Evolutionary conservation across 805 yeast species (phyloP).

Genomic region (Candida bentonensis): DNA sequence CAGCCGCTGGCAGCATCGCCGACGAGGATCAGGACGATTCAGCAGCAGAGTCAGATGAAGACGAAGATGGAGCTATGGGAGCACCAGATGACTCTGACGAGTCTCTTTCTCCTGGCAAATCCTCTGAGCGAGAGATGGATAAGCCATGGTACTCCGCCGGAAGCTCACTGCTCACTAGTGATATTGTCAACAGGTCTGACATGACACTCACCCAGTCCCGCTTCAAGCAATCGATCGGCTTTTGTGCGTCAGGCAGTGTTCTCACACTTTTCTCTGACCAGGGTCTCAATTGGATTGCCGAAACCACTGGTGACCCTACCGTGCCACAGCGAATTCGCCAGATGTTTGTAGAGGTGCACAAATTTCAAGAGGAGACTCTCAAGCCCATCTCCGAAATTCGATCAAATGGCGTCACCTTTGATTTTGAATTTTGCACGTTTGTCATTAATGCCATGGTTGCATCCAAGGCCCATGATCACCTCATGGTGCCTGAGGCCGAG

Average conservation of each 20-base stretch:
- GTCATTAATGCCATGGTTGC: not conserved
- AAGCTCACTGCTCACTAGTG: not conserved
- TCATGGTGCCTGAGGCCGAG: not conserved
- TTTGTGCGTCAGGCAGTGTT: slow-evolving; percentile 11
- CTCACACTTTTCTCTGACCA: slow-evolving; percentile 26
- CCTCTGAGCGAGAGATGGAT: slow-evolving; percentile 5
- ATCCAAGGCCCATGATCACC: not conserved
- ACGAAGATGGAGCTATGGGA: slow-evolving; percentile 2
- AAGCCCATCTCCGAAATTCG: slow-evolving; percentile 4
- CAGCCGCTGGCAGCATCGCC: not conserved
- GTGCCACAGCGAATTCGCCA: not conserved
- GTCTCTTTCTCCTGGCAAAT: slow-evolving; percentile 2
- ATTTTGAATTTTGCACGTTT: not conserved
- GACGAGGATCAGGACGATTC: slow-evolving; percentile 3
- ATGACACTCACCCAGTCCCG: slow-evolving; percentile 3
- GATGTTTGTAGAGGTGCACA: slow-evolving; percentile 3
- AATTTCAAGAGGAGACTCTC: slow-evolving; percentile 4
- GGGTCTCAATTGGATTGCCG: slow-evolving; percentile 29
- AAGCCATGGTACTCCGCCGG: slow-evolving; percentile 1
- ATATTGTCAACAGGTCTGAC: not conserved
- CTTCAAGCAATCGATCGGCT: slow-evolving; percentile 14
- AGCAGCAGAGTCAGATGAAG: slow-evolving; percentile 3
- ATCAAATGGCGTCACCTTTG: slow-evolving; percentile 2
- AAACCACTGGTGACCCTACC: slow-evolving; percentile 8
- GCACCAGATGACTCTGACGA: not conserved